A percentile compares a stretch with the other conserved stretches of the same genome.
These are phyloP conservation scores for Diaporthe caulivora DNA, from an alignment of 2,329 filamentous ascomycete genomes.

Conservation along the genomic window DNA sequence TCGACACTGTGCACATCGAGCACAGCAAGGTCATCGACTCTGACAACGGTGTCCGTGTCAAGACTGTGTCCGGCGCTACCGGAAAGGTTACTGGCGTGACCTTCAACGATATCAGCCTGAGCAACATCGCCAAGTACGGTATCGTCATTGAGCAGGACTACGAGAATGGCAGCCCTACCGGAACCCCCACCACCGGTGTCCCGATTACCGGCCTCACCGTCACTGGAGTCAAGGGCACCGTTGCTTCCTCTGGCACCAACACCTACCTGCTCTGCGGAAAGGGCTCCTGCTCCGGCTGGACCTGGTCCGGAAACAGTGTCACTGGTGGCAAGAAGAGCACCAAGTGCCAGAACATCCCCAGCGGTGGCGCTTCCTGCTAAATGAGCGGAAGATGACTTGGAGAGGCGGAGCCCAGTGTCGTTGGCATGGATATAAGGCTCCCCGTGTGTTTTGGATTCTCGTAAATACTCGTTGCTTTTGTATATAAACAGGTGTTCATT, in stretches of 20 bases:
- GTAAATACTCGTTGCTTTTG: conserved; percentile 16
- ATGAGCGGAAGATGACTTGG: not conserved
- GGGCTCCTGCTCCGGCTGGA: conserved; percentile 65
- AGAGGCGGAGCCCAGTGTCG: not conserved
- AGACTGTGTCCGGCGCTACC: conserved; percentile 60
- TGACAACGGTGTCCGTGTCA: conserved; percentile 65
- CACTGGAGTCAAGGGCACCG: conserved; percentile 55
- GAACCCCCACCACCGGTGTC: conserved; percentile 59
- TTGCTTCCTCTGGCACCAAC: conserved; percentile 50
- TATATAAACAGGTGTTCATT: not conserved
- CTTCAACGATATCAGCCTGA: conserved; percentile 36
- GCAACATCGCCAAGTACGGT: conserved; percentile 47
- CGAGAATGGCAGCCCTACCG: conserved; percentile 49
- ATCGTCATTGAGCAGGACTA: conserved; percentile 59
- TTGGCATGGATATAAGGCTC: not conserved
- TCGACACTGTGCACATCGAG: conserved; percentile 62
- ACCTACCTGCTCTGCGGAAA: conserved; percentile 67
- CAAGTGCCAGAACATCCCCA: conserved; percentile 38
- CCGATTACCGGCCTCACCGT: conserved; percentile 65
- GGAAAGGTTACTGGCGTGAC: conserved; percentile 56
- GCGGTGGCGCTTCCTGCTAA: conserved; percentile 31
- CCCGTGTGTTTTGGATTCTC: not conserved
- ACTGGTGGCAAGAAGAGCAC: conserved; percentile 58
- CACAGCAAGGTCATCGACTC: conserved; percentile 63
- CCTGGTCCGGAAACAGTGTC: conserved; percentile 61